A percentile compares a stretch with the other conserved stretches of the same genome.
Evolutionary conservation across 2,329 filamentous ascomycete species (phyloP).

Genomic region (Ophiocordyceps camponoti-floridani): DNA sequence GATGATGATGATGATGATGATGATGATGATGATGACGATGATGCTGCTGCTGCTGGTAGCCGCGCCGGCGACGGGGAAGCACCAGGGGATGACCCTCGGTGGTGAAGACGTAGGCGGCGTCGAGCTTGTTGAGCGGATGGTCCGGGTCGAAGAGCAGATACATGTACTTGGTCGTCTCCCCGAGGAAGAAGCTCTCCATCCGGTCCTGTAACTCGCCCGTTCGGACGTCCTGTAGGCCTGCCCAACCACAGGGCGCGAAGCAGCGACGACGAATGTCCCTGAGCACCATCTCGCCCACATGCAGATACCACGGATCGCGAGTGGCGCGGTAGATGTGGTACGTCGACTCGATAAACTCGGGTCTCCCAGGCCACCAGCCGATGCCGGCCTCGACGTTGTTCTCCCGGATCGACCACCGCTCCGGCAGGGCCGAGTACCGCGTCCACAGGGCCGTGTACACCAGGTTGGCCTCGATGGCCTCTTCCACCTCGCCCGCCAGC

Average conservation of each 20-base stretch:
- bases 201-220: slow-evolving; percentile 78
- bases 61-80: slow-evolving; percentile 40
- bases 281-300: slow-evolving; percentile 90
- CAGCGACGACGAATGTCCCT: slow-evolving; percentile 77
- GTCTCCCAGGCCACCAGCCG: slow-evolving; percentile 86
- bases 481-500: slow-evolving; percentile 74
- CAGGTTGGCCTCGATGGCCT: slow-evolving; percentile 77
- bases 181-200: slow-evolving; percentile 98
- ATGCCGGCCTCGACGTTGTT: slow-evolving; percentile 73
- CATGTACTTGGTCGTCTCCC: slow-evolving; percentile 90
- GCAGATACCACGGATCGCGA: slow-evolving; percentile 85
- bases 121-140: slow-evolving; percentile 75
- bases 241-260: slow-evolving; percentile 85
- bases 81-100: slow-evolving; percentile 91
- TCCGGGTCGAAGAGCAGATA: slow-evolving; percentile 76
- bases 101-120: slow-evolving; percentile 80
- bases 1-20: not conserved
- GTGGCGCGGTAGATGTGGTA: slow-evolving; percentile 94
- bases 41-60: slow-evolving; percentile 6
- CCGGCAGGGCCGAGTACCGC: slow-evolving; percentile 80
- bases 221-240: slow-evolving; percentile 66
- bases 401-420: slow-evolving; percentile 79
- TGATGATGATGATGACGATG: not conserved
- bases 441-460: slow-evolving; percentile 91
- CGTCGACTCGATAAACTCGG: slow-evolving; percentile 92